Percentiles rank a stretch among this genome's conserved stretches.
Evolutionary conservation across 139 green algal species (phyloP).

Genomic region (Closterium sp.): DNA sequence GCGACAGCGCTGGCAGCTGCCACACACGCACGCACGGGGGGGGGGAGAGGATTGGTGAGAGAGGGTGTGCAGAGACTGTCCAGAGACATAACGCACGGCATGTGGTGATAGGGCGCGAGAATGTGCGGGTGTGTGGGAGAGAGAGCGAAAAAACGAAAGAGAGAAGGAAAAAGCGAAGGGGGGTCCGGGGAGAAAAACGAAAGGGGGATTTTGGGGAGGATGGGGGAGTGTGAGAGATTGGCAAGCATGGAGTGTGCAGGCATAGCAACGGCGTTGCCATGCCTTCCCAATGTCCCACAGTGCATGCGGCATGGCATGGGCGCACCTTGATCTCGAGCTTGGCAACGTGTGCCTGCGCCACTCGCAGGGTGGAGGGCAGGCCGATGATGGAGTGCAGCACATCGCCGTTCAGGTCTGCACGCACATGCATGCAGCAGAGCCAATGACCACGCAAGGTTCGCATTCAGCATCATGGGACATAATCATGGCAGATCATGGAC

Average conservation of each 20-base stretch:
- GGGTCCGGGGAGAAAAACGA: too few relatives aligned
- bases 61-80: background rate
- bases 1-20: conserved; percentile 37
- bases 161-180: background rate
- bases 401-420: conserved; percentile 35
- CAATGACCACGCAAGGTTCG: too few relatives aligned
- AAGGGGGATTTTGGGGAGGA: too few relatives aligned
- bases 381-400: conserved; percentile 43
- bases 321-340: conserved; percentile 44
- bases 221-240: background rate
- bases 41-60: too few relatives aligned
- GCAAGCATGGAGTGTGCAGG: too few relatives aligned
- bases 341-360: conserved; percentile 12
- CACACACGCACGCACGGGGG: background rate
- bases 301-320: background rate
- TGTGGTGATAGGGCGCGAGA: background rate
- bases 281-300: too few relatives aligned
- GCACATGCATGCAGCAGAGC: background rate
- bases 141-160: background rate
- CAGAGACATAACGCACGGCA: background rate
- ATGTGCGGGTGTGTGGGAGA: background rate
- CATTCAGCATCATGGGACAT: too few relatives aligned
- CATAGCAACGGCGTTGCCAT: too few relatives aligned
- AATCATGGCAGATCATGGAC: background rate
- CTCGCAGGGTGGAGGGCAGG: conserved; percentile 31